A percentile compares a stretch with the other conserved stretches of the same genome.
phyloP scores from a whole-genome alignment of 257 asterid genomes.

The Nicotiana knightiana region DNA sequence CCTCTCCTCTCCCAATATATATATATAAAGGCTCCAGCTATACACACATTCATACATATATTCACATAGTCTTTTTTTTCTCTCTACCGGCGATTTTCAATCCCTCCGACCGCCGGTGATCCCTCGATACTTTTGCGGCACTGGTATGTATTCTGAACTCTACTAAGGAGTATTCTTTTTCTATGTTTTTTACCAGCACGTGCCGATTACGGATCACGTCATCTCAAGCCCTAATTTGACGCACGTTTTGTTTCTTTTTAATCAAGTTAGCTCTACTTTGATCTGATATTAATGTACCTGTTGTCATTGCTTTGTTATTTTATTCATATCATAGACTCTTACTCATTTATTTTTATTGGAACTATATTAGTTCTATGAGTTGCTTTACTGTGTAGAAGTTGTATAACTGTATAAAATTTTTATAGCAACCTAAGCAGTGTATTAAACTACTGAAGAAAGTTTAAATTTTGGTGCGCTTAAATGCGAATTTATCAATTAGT shows the following conservation, averaged over 20 bases:
- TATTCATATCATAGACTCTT: background rate
- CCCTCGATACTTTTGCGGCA: background rate
- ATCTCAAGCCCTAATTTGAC: conserved; percentile 25
- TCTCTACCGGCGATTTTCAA: conserved; percentile 15
- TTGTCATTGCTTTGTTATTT: background rate
- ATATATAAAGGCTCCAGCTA: background rate
- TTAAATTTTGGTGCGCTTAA: background rate
- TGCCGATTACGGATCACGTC: conserved; percentile 39
- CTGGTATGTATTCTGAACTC: conserved; percentile 23
- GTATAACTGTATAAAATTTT: background rate
- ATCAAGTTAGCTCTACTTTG: conserved; percentile 4
- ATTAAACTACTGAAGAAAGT: background rate
- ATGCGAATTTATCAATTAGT: background rate
- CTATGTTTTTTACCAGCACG: conserved; percentile 7
- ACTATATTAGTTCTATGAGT: background rate
- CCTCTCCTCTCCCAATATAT: background rate
- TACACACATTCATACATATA: background rate
- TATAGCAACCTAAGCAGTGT: background rate
- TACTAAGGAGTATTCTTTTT: background rate
- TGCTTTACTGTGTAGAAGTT: background rate
- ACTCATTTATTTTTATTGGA: background rate
- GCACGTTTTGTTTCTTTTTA: background rate
- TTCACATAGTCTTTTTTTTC: background rate
- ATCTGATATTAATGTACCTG: background rate
- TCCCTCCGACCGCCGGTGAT: conserved; percentile 25